These are phyloP conservation scores for Phytomonas serpens DNA, from an alignment of 208 protist genomes.

Conservation along the genomic window DNA sequence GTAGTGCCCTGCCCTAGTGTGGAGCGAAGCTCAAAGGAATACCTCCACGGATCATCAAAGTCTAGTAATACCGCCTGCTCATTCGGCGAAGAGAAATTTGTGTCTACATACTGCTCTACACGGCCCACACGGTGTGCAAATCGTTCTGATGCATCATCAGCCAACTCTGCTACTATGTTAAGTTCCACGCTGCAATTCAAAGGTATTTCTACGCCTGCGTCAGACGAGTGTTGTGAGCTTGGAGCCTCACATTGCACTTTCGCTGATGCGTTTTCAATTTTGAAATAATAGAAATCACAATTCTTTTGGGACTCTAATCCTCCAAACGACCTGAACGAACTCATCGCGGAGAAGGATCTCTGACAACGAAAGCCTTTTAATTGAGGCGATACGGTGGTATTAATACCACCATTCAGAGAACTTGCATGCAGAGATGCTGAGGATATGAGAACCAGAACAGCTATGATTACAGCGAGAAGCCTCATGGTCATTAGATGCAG, in stretches of 20 bases:
- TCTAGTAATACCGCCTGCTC: neutral
- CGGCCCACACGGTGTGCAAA: neutral
- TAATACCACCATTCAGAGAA: neutral
- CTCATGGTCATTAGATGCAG: neutral
- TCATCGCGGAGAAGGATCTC: conserved; percentile 39
- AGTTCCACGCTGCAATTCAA: neutral
- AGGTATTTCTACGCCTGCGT: neutral
- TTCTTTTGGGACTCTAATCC: conserved; percentile 26
- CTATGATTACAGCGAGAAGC: neutral
- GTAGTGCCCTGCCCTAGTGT: conserved; percentile 1
- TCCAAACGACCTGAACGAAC: conserved; percentile 22
- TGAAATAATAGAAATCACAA: conserved; percentile 54
- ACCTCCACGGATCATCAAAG: conserved; percentile 20
- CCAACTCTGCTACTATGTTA: neutral
- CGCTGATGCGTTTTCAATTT: conserved; percentile 29
- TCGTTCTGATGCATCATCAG: neutral
- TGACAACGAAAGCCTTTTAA: conserved; percentile 36
- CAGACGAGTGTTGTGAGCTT: neutral
- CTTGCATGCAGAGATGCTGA: neutral
- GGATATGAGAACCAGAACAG: neutral
- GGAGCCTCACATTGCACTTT: conserved; percentile 18
- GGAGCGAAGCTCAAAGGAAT: neutral
- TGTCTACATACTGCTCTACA: neutral
- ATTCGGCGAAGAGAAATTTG: neutral
- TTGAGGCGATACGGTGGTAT: neutral